phyloP scores from a whole-genome alignment of 176 grass and related monocot genomes.

The Dactylis glomerata region DNA sequence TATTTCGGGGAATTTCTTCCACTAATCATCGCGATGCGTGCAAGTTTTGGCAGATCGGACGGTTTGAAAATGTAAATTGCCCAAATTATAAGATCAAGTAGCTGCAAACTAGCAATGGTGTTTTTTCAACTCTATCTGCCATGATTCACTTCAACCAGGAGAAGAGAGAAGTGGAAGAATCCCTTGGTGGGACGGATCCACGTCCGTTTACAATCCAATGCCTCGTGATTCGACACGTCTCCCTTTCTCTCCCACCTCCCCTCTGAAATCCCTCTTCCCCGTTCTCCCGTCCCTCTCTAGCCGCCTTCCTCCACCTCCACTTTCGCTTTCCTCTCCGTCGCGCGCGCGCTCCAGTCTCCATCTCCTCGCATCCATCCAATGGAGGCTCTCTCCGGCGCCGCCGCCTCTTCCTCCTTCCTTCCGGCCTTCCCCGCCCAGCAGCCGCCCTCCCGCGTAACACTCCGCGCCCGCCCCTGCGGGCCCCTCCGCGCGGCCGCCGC shows the following conservation, averaged over 20 bases:
- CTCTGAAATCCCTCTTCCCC: constrained; percentile 25
- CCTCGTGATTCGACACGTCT: background rate
- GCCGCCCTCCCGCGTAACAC: constrained; percentile 9
- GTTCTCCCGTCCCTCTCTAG: background rate
- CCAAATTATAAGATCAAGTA: no score
- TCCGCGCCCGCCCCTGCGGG: constrained; percentile 6
- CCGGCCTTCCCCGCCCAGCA: background rate
- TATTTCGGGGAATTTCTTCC: no score
- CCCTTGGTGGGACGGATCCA: background rate
- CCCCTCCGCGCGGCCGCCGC: constrained; percentile 28
- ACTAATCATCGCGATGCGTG: background rate
- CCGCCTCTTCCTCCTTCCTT: constrained; percentile 19
- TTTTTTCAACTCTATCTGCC: no score
- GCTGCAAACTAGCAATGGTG: background rate
- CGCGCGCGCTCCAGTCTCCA: background rate
- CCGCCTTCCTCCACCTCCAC: constrained; percentile 36
- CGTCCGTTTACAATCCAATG: constrained; percentile 26
- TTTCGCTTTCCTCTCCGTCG: background rate
- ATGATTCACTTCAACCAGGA: background rate
- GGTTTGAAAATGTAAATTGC: no score
- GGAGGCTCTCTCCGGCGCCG: constrained; percentile 40
- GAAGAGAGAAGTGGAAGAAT: background rate
- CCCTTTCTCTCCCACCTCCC: background rate
- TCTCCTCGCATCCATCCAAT: background rate
- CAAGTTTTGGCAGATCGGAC: no score